phyloP scores from a whole-genome alignment of 2,329 filamentous ascomycete genomes.

The Aspergillus pseudoterreus region DNA sequence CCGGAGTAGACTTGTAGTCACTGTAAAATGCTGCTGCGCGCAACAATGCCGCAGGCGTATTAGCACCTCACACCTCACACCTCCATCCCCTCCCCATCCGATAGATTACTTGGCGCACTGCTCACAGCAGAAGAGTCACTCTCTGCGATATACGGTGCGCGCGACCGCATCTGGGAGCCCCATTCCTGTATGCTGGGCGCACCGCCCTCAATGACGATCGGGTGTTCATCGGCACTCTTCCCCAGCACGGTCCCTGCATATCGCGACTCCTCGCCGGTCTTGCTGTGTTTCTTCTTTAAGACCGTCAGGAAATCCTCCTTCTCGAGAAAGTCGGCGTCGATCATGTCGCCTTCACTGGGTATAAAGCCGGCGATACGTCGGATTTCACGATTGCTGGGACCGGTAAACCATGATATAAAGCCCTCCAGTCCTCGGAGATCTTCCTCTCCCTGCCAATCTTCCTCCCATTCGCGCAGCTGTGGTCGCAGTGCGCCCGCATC shows the following conservation, averaged over 20 bases:
- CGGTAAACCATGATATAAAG: conserved; percentile 75
- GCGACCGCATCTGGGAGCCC: conserved; percentile 41
- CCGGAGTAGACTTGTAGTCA: background rate
- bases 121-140: conserved; percentile 37
- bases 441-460: conserved; percentile 67
- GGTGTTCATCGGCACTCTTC: conserved; percentile 64
- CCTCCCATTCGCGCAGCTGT: conserved; percentile 62
- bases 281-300: conserved; percentile 89
- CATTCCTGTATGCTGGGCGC: conserved; percentile 66
- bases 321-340: conserved; percentile 50
- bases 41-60: background rate
- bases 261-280: conserved; percentile 79
- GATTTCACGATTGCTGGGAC: conserved; percentile 73
- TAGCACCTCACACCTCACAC: conserved; percentile 18
- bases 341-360: conserved; percentile 50
- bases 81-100: conserved; percentile 35
- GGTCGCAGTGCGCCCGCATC: conserved; percentile 73
- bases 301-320: conserved; percentile 69
- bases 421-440: conserved; percentile 73
- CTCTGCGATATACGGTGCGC: conserved; percentile 24
- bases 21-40: background rate
- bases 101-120: conserved; percentile 38
- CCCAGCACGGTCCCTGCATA: conserved; percentile 83
- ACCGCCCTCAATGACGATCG: conserved; percentile 76
- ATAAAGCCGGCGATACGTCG: conserved; percentile 74